These are phyloP conservation scores for Solanum virginianum DNA, from an alignment of 257 asterid species.

Conservation along the genomic window DNA sequence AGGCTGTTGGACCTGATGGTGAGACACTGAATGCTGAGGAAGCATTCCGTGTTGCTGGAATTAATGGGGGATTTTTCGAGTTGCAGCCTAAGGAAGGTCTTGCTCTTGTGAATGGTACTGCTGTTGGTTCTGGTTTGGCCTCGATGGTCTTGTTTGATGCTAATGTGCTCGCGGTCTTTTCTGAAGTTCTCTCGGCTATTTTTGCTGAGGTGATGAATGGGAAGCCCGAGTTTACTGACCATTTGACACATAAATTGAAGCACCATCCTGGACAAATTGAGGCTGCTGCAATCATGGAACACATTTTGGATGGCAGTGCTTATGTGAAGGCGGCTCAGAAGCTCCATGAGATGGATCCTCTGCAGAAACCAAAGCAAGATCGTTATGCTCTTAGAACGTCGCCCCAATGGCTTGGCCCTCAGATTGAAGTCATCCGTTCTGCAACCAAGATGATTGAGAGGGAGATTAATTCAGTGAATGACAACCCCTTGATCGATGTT, in stretches of 20 bases:
- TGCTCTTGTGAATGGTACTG: slow-evolving; percentile 43
- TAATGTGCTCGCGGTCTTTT: slow-evolving; percentile 19
- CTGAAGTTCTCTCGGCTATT: slow-evolving; percentile 35
- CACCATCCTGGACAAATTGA: slow-evolving; percentile 48
- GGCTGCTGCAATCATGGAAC: slow-evolving; percentile 51
- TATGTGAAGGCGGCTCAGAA: slow-evolving; percentile 32
- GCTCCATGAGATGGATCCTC: slow-evolving; percentile 34
- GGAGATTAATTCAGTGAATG: slow-evolving; percentile 45
- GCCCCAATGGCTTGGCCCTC: slow-evolving; percentile 51
- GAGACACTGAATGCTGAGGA: slow-evolving; percentile 26
- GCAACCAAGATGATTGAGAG: slow-evolving; percentile 49
- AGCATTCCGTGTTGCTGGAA: slow-evolving; percentile 27
- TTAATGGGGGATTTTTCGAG: slow-evolving; percentile 24
- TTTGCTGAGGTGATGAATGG: slow-evolving; percentile 54
- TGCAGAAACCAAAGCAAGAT: slow-evolving; percentile 40
- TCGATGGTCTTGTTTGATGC: slow-evolving; percentile 36
- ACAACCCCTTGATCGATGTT: slow-evolving; percentile 41
- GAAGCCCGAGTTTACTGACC: slow-evolving; percentile 39
- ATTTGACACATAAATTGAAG: slow-evolving; percentile 39
- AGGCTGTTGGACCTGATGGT: slow-evolving; percentile 35
- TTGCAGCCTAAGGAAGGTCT: slow-evolving; percentile 49
- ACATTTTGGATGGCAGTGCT: slow-evolving; percentile 31
- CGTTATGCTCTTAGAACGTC: slow-evolving; percentile 45
- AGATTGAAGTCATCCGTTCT: slow-evolving; percentile 35
- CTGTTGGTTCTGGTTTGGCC: slow-evolving; percentile 46